phyloP scores from a whole-genome alignment of 1,139 yeast species.

The Diutina ranongensis region DNA sequence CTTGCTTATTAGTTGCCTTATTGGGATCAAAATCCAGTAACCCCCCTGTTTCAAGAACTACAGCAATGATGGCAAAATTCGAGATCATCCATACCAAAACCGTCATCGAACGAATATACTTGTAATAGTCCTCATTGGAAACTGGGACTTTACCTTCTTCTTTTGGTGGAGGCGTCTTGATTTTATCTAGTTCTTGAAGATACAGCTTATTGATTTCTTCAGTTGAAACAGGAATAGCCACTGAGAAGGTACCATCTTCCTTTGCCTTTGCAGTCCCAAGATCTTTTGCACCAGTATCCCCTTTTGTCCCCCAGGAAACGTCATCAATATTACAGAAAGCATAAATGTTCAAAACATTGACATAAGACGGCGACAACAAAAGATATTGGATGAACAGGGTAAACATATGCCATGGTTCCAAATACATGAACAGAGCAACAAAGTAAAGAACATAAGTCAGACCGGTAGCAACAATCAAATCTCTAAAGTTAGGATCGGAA shows the following conservation, averaged over 20 bases:
- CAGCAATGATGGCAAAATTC: constrained; percentile 59
- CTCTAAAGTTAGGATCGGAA: constrained; percentile 32
- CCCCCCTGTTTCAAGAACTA: constrained; percentile 65
- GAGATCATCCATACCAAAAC: constrained; percentile 72
- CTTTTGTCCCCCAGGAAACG: constrained; percentile 42
- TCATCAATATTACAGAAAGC: constrained; percentile 42
- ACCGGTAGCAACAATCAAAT: constrained; percentile 35
- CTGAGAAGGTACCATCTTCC: constrained; percentile 54
- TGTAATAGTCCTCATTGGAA: constrained; percentile 57
- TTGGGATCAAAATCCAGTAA: constrained; percentile 23
- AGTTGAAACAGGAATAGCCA: constrained; percentile 55
- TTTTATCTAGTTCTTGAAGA: constrained; percentile 51
- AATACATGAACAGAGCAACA: constrained; percentile 33
- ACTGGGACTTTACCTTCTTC: not conserved
- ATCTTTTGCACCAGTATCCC: constrained; percentile 29
- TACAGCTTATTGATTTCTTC: constrained; percentile 53
- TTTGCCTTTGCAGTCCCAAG: constrained; percentile 50
- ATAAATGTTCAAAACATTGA: constrained; percentile 36
- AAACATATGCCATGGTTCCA: constrained; percentile 44
- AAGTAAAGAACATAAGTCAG: constrained; percentile 38
- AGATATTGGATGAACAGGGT: constrained; percentile 36
- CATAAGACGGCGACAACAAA: constrained; percentile 35
- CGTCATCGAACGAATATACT: constrained; percentile 69
- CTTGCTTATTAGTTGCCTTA: constrained; percentile 10
- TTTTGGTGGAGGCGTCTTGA: constrained; percentile 26